Conservation (phyloP, 192 early-diverging fungal species). For the Dimargaris xerosporica region DNA sequence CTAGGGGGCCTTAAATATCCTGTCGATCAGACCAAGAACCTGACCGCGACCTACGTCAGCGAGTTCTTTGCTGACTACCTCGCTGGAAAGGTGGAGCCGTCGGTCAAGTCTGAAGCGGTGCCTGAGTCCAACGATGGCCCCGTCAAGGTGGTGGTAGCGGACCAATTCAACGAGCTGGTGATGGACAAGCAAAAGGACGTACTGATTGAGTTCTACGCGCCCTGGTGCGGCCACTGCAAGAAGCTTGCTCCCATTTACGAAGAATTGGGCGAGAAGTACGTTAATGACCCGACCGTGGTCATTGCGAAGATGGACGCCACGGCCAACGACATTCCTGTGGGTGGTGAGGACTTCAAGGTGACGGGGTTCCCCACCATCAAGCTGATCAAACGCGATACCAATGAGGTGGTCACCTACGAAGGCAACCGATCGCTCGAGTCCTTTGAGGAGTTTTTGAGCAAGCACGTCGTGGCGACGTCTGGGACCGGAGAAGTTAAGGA, state of each 20-base stretch:
- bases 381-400: slow-evolving; percentile 70
- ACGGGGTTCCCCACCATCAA: slow-evolving; percentile 93
- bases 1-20: slow-evolving; percentile 71
- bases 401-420: slow-evolving; percentile 66
- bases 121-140: slow-evolving; percentile 75
- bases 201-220: slow-evolving; percentile 86
- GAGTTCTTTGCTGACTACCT: slow-evolving; percentile 49
- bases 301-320: slow-evolving; percentile 95
- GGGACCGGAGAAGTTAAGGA: slow-evolving; percentile 20
- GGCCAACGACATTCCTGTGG: slow-evolving; percentile 77
- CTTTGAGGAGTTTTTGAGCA: slow-evolving; percentile 60
- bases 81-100: slow-evolving; percentile 51
- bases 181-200: slow-evolving; percentile 77
- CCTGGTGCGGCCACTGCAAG: slow-evolving; percentile 80
- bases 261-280: slow-evolving; percentile 48
- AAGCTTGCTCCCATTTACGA: slow-evolving; percentile 63
- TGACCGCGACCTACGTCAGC: slow-evolving; percentile 41
- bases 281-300: slow-evolving; percentile 37
- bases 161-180: slow-evolving; percentile 69
- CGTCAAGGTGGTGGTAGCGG: slow-evolving; percentile 82
- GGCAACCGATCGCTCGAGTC: slow-evolving; percentile 68
- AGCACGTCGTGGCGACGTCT: slow-evolving; percentile 31
- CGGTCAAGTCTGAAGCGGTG: slow-evolving; percentile 67
- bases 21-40: slow-evolving; percentile 49
- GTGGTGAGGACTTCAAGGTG: slow-evolving; percentile 45